A percentile compares a stretch with the other conserved stretches of the same genome.
phyloP scores from a whole-genome alignment of 2,329 filamentous ascomycete species.

The Graphilbum fragrans region DNA sequence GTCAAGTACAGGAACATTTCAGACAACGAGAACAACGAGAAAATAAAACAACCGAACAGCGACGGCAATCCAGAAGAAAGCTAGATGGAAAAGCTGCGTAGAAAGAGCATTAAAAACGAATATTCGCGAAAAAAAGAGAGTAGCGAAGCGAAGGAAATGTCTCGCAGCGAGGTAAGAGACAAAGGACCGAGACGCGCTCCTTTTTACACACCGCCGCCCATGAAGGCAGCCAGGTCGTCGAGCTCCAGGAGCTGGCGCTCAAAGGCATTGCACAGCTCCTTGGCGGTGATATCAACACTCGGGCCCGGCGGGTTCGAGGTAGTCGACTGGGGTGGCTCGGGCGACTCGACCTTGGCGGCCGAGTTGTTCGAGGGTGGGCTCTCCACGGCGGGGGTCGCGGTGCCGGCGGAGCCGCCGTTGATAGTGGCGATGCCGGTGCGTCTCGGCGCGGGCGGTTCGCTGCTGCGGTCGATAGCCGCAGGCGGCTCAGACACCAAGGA shows the following conservation, averaged over 20 bases:
- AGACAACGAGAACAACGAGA: too few species aligned
- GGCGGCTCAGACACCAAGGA: constrained; percentile 11
- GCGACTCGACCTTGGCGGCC: constrained; percentile 19
- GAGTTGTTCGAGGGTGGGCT: constrained; percentile 22
- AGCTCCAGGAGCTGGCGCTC: constrained; percentile 48
- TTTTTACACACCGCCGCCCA: constrained; percentile 48
- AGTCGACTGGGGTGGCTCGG: constrained; percentile 14
- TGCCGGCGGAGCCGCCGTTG: constrained; percentile 40
- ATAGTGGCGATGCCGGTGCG: constrained; percentile 46
- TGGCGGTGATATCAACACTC: constrained; percentile 41
- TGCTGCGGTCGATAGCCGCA: constrained; percentile 29
- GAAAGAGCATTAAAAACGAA: background rate
- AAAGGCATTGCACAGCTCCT: constrained; percentile 45
- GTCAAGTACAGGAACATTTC: too few species aligned
- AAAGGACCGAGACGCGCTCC: too few species aligned
- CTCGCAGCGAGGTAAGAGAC: too few species aligned
- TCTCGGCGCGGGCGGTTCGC: constrained; percentile 38
- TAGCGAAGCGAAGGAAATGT: too few species aligned
- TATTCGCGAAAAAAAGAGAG: background rate
- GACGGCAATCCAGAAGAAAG: background rate
- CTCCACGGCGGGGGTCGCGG: constrained; percentile 32
- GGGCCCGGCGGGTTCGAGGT: constrained; percentile 13
- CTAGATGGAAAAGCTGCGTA: too few species aligned
- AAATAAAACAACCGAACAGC: background rate
- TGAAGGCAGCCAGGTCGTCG: constrained; percentile 49